A percentile compares a stretch with the other conserved stretches of the same genome.
phyloP scores from a whole-genome alignment of 1,284 basidiomycete species.

The Acaromyces ingoldii region DNA sequence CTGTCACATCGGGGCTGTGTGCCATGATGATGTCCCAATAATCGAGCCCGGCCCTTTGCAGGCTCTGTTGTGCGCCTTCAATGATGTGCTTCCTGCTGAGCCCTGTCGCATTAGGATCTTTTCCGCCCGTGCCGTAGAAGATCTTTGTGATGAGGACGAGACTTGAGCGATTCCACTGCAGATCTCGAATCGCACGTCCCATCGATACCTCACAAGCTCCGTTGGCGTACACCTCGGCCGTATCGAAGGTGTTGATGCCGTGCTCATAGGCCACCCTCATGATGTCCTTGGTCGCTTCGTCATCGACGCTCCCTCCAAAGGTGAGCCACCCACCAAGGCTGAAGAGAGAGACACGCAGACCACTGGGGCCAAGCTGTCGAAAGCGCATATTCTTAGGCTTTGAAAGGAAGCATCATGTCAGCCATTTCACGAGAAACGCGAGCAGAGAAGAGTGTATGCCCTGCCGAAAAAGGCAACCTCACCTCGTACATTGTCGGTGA shows the following conservation, averaged over 20 bases:
- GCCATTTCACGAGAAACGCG: no score
- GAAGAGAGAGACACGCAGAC: constrained; percentile 35
- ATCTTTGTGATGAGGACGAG: constrained; percentile 67
- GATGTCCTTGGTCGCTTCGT: constrained; percentile 26
- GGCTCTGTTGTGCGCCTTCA: constrained; percentile 66
- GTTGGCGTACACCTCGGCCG: constrained; percentile 64
- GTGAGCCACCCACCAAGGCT: constrained; percentile 36
- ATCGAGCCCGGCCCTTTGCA: constrained; percentile 67
- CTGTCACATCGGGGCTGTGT: constrained; percentile 60
- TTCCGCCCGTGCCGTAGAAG: constrained; percentile 56
- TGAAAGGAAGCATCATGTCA: neutral
- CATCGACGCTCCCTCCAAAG: constrained; percentile 29
- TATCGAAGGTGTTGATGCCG: constrained; percentile 67
- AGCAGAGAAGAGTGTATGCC: no score
- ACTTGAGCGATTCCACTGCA: constrained; percentile 66
- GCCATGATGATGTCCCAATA: constrained; percentile 58
- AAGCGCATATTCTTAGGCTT: constrained; percentile 42
- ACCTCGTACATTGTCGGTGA: no score
- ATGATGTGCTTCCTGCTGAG: constrained; percentile 76
- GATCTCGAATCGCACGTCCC: constrained; percentile 71
- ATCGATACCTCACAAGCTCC: constrained; percentile 70
- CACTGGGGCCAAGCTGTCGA: constrained; percentile 30
- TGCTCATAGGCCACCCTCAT: constrained; percentile 30
- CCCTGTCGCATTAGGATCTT: constrained; percentile 60
- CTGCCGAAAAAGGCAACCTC: no score